These are phyloP conservation scores for Trichocladium antarcticum DNA, from an alignment of 495 filamentous ascomycete genomes.

Conservation along the genomic window DNA sequence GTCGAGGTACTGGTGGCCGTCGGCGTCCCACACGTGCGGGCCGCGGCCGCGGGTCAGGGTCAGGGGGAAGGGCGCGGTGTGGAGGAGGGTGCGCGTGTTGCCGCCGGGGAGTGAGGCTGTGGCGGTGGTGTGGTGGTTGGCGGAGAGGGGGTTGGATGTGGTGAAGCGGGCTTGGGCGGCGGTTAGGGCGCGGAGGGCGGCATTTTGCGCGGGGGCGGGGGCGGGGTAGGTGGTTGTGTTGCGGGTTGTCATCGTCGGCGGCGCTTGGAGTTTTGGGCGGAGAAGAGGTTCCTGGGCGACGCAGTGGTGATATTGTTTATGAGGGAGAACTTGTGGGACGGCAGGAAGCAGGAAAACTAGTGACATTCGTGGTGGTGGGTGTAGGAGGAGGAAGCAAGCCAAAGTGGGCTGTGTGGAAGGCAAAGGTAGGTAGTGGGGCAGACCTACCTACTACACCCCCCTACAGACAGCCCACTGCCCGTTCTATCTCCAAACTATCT, in stretches of 20 bases:
- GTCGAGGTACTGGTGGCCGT: conserved; percentile 34
- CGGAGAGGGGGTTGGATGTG: conserved; percentile 27
- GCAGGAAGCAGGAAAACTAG: too few relatives aligned
- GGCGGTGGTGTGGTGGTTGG: conserved; percentile 30
- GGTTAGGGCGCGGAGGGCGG: conserved; percentile 17
- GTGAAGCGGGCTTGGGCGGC: conserved; percentile 26
- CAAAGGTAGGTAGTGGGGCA: too few relatives aligned
- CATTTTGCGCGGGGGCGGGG: background rate
- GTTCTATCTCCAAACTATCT: too few relatives aligned
- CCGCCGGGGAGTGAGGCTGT: conserved; percentile 43
- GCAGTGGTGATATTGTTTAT: too few relatives aligned
- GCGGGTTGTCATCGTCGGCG: background rate
- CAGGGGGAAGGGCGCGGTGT: conserved; percentile 48
- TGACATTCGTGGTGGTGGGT: too few relatives aligned
- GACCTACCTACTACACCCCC: too few relatives aligned
- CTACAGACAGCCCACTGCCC: too few relatives aligned
- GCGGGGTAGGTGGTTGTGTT: background rate
- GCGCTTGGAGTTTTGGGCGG: too few relatives aligned
- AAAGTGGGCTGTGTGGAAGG: too few relatives aligned
- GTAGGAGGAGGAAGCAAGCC: too few relatives aligned
- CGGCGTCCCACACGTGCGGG: conserved; percentile 31
- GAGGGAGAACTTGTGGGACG: too few relatives aligned
- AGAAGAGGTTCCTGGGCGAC: too few relatives aligned
- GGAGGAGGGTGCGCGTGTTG: conserved; percentile 49
- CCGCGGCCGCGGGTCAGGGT: conserved; percentile 33